Base-by-base conservation (phyloP, 1,139 yeast genomes). In the Geotrichum europaeum region DNA sequence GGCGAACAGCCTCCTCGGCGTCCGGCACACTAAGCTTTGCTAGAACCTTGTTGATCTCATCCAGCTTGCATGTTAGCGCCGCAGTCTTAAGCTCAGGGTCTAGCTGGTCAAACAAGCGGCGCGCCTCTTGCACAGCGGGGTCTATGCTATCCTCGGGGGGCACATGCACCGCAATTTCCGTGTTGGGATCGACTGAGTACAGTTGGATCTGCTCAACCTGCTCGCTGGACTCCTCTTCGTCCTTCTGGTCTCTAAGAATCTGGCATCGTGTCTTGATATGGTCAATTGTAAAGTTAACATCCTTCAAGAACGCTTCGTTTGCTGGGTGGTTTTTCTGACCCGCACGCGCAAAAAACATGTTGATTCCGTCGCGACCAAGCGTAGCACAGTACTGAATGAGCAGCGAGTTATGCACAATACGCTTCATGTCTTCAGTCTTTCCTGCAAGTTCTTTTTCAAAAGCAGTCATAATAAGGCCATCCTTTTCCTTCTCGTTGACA, bases 391-490 rank as follows among this genome's bases (percentile, higher is more conserved):
- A 94, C 70, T 91, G 96, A 63, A 94, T 74, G 51, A 94, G 75
- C 66, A 90, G 81, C 1, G 97, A 86, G 70, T 90, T 96, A 70
- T 85, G 88, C 53, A 94, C 85, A 36, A 86, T 81, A 63, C 83
- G 87, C 65, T 79, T 81, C 68, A 75, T 69, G 1, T 92, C 84
- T 15, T 74, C 71, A 0, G 81, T 71, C 58, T 89, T 80, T 20
- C 84, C 86, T 10, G 80, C 83, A 63, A 92, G 79, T 72, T 91
- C 91, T 59, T 80, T 78, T 68, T 94, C 96, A 72, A 94, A 95
- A 0, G 98, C 96, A 30, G 87, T 85, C 97, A 94, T 92, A 71
- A 92, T 79, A 62, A 95, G 81, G 0, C 96, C 92, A 73, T 95
- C 99, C 71, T 92, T 91, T 71, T 94, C 98, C 63, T 84, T 85